These are phyloP conservation scores for Haberlea rhodopensis DNA, from an alignment of 257 asterid species.

Conservation along the genomic window DNA sequence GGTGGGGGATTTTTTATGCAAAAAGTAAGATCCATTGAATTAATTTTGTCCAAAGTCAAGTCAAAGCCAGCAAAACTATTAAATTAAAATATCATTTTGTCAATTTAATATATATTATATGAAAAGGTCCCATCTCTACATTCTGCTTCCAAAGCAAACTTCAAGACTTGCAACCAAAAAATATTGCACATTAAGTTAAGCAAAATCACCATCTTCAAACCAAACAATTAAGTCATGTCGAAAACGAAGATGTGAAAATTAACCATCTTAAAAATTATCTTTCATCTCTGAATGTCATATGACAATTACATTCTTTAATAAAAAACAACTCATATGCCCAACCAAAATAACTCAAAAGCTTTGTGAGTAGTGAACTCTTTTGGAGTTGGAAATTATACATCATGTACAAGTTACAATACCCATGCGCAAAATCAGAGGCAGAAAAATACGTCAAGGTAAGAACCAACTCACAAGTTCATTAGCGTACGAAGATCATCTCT, in stretches of 20 bases:
- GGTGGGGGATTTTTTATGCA: no score
- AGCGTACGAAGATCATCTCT: constrained; percentile 60
- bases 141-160: no score
- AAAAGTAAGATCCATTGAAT: no score
- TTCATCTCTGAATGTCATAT: neutral
- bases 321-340: neutral
- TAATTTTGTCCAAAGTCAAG: no score
- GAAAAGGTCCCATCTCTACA: no score
- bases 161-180: no score
- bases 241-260: no score
- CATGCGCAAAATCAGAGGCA: neutral
- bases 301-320: neutral
- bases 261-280: no score
- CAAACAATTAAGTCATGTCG: neutral
- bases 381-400: neutral
- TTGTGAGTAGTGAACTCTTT: no score
- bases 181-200: neutral
- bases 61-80: no score
- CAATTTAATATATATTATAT: no score
- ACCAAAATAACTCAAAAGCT: neutral
- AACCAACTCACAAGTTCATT: constrained; percentile 51
- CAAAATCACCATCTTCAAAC: neutral
- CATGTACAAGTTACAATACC: neutral
- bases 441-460: neutral
- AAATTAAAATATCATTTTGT: no score